Conservation (phyloP, 768 basidiomycete genomes). For the Pisolithus orientalis region DNA sequence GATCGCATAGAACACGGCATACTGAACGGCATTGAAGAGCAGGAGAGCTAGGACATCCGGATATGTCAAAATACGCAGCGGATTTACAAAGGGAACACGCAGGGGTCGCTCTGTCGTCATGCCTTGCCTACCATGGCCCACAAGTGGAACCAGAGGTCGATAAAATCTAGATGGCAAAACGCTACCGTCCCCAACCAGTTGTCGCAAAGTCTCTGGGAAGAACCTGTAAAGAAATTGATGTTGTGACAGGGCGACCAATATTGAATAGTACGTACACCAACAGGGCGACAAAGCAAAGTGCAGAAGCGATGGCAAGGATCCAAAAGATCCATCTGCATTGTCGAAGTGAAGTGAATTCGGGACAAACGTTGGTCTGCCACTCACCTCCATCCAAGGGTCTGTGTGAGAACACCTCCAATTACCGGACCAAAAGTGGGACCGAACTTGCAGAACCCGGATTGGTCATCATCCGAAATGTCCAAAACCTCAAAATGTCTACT, state of each 20-base stretch:
- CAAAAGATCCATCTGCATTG: conserved; percentile 50
- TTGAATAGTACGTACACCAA: conserved; percentile 32
- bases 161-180: conserved; percentile 20
- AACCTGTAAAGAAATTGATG: conserved; percentile 26
- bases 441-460: conserved; percentile 25
- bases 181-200: conserved; percentile 26
- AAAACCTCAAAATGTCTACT: neutral
- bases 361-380: neutral
- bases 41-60: conserved; percentile 34
- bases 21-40: conserved; percentile 49
- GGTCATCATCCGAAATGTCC: neutral
- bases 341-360: no score
- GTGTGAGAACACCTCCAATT: conserved; percentile 49
- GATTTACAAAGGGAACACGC: conserved; percentile 30
- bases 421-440: conserved; percentile 50
- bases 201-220: conserved; percentile 16
- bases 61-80: conserved; percentile 31
- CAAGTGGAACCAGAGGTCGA: conserved; percentile 20
- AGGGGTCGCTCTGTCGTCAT: conserved; percentile 1
- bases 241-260: conserved; percentile 13
- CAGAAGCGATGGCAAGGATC: conserved; percentile 49
- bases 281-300: conserved; percentile 40
- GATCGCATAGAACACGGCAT: conserved; percentile 46
- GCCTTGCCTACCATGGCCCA: conserved; percentile 17
- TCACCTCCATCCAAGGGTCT: conserved; percentile 59